A percentile compares a stretch with the other conserved stretches of the same genome.
These are phyloP conservation scores for Cucumis hystrix DNA, from an alignment of 306 rosid species.

Conservation along the genomic window DNA sequence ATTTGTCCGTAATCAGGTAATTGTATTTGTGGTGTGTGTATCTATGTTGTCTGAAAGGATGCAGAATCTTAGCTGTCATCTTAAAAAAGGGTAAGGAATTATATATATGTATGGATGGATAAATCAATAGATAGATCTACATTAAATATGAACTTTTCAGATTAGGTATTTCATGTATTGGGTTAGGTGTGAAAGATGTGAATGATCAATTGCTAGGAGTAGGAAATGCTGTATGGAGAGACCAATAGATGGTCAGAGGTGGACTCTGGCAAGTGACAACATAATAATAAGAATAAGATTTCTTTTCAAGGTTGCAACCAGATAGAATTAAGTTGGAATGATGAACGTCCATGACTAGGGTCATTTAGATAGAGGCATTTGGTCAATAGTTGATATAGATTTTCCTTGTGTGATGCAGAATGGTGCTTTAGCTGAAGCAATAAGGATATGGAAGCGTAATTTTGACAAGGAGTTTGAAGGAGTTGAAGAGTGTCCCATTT, in stretches of 20 bases:
- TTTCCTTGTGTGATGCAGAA: conserved; percentile 45
- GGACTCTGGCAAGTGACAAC: not conserved
- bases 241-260: not conserved
- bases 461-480: conserved; percentile 98
- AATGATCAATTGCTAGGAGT: not conserved
- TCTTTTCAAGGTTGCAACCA: not conserved
- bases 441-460: conserved; percentile 84
- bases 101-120: too few relatives aligned
- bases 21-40: not conserved
- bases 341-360: not conserved
- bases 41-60: not conserved
- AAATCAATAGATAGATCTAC: too few relatives aligned
- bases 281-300: not conserved
- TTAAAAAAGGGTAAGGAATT: not conserved
- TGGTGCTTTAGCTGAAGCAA: conserved; percentile 94
- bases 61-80: not conserved
- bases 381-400: conserved; percentile 1
- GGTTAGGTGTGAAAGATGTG: not conserved
- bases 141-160: too few relatives aligned
- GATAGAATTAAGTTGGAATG: not conserved
- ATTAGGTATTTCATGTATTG: not conserved
- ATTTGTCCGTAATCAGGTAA: conserved; percentile 91
- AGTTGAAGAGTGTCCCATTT: conserved; percentile 93
- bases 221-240: not conserved
- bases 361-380: not conserved